Evolutionary conservation across 148 eudicot species (phyloP).

Genomic region (Fagopyrum homotropicum): DNA sequence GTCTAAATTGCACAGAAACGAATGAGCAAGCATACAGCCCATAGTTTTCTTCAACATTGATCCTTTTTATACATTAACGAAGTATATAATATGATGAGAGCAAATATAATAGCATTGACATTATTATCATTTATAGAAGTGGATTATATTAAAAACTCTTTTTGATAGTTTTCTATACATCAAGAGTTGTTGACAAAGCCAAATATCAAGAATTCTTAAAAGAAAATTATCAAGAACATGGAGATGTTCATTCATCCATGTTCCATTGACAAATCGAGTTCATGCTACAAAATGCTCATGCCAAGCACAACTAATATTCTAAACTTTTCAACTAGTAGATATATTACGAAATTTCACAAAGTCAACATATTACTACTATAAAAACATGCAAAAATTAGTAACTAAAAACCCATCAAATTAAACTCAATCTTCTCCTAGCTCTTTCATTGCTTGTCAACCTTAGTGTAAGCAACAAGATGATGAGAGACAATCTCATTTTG

Average conservation of each 20-base stretch:
- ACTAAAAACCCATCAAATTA: neutral
- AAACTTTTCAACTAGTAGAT: neutral
- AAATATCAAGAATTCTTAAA: too few species aligned
- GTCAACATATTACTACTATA: neutral
- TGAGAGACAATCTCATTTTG: neutral
- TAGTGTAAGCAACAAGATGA: neutral
- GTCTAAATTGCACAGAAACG: too few species aligned
- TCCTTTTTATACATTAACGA: too few species aligned
- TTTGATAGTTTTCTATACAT: too few species aligned
- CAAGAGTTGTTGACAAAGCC: too few species aligned
- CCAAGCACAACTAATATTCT: neutral
- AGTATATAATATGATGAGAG: too few species aligned
- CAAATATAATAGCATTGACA: too few species aligned
- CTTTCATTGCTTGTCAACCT: neutral
- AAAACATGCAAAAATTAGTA: neutral
- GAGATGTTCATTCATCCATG: neutral
- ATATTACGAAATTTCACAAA: neutral
- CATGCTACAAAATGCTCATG: neutral
- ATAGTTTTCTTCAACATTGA: too few species aligned
- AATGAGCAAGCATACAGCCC: too few species aligned
- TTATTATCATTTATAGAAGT: too few species aligned
- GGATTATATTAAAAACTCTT: too few species aligned
- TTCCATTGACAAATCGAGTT: neutral
- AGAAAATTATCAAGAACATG: neutral
- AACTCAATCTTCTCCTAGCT: neutral